A percentile compares a stretch with the other conserved stretches of the same genome.
Evolutionary conservation across 768 basidiomycete species (phyloP).

Genomic region (Chalciporus chontae): DNA sequence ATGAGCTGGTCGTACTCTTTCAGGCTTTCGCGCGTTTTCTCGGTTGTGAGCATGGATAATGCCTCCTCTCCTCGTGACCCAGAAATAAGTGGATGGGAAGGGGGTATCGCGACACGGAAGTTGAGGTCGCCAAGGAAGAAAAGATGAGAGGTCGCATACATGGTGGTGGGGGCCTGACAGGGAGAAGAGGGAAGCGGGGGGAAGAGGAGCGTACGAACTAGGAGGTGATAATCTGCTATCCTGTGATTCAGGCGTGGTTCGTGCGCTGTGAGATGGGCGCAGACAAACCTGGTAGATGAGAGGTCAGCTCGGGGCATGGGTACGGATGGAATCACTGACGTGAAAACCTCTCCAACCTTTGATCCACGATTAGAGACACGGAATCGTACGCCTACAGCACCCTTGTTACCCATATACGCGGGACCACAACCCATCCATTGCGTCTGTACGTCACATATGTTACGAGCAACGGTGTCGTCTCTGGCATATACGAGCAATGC

Average conservation of each 20-base stretch:
- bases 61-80: slow-evolving; percentile 35
- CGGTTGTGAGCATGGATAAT: slow-evolving; percentile 41
- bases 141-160: slow-evolving; percentile 85
- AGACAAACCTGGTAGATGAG: slow-evolving; percentile 65
- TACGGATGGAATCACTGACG: slow-evolving; percentile 49
- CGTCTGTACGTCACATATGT: slow-evolving; percentile 63
- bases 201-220: slow-evolving; percentile 80
- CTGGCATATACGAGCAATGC: slow-evolving; percentile 84
- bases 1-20: slow-evolving; percentile 74
- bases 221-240: slow-evolving; percentile 75
- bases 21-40: slow-evolving; percentile 52
- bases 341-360: slow-evolving; percentile 69
- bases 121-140: slow-evolving; percentile 95
- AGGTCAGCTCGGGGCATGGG: slow-evolving; percentile 2
- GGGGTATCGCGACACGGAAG: slow-evolving; percentile 73
- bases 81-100: slow-evolving; percentile 44
- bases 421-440: slow-evolving; percentile 74
- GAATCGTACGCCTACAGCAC: slow-evolving; percentile 86
- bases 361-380: slow-evolving; percentile 57
- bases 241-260: slow-evolving; percentile 60
- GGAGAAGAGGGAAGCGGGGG: slow-evolving; percentile 43
- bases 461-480: slow-evolving; percentile 61
- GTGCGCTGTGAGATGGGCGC: slow-evolving; percentile 88
- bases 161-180: slow-evolving; percentile 45
- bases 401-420: slow-evolving; percentile 89